These are phyloP conservation scores for Cladosporium halotolerans DNA, from an alignment of 2,329 filamentous ascomycete genomes.

Conservation along the genomic window DNA sequence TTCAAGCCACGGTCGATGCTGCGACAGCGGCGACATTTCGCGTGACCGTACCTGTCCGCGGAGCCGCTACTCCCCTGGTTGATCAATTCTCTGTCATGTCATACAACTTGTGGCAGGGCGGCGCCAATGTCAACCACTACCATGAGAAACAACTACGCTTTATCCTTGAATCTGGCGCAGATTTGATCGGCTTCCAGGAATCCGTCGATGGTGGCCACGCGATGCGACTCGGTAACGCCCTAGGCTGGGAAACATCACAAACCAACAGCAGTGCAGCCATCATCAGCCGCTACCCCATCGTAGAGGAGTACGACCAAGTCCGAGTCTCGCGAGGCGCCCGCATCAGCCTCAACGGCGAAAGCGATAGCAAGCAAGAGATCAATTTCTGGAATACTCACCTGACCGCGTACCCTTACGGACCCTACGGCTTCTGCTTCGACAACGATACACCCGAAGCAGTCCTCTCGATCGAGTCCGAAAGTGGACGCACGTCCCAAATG, in stretches of 20 bases:
- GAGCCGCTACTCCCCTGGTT: not conserved
- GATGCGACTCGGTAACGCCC: not conserved
- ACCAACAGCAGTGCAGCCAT: conserved; percentile 1
- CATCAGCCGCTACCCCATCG: conserved; percentile 1
- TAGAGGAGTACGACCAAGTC: not conserved
- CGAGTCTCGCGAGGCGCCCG: not conserved
- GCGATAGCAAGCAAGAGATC: not conserved
- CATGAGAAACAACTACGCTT: conserved; percentile 7
- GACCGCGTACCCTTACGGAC: conserved; percentile 6
- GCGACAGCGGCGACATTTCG: not conserved
- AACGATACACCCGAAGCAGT: not conserved
- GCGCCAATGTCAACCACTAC: conserved; percentile 6
- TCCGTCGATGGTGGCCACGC: conserved; percentile 6
- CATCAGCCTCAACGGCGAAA: conserved; percentile 3
- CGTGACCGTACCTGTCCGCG: not conserved
- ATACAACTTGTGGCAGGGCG: conserved; percentile 6
- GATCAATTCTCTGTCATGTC: conserved; percentile 1
- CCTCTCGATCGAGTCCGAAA: not conserved
- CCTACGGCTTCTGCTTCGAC: conserved; percentile 6
- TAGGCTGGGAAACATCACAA: not conserved
- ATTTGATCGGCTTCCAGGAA: conserved; percentile 2
- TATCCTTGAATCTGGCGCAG: conserved; percentile 2
- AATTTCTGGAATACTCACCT: conserved; percentile 8
- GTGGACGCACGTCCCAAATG: not conserved
- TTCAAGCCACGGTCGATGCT: not conserved